Percentiles rank a stretch among this genome's conserved stretches.
Evolutionary conservation across 2,329 filamentous ascomycete genomes (phyloP).

Genomic region (Aspergillus luchuensis): DNA sequence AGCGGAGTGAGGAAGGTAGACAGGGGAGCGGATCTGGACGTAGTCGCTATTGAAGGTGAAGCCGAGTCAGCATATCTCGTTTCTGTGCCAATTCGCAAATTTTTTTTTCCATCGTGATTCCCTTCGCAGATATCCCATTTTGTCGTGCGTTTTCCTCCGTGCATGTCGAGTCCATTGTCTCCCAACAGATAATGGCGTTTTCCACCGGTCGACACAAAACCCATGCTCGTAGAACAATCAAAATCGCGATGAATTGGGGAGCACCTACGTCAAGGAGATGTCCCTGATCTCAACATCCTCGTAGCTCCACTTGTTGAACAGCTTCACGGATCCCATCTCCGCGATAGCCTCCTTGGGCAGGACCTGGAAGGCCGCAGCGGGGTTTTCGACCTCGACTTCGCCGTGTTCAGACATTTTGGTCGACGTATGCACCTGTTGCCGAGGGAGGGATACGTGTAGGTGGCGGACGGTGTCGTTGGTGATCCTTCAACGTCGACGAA

Average conservation of each 20-base stretch:
- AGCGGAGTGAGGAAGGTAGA: slow-evolving; percentile 98
- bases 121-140: slow-evolving; percentile 10
- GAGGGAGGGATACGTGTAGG: slow-evolving; percentile 43
- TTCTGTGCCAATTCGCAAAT: neutral
- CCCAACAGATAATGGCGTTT: slow-evolving; percentile 13
- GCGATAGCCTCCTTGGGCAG: slow-evolving; percentile 90
- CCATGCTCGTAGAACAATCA: slow-evolving; percentile 19
- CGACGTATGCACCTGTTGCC: slow-evolving; percentile 43
- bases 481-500: slow-evolving; percentile 35
- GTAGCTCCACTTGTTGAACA: slow-evolving; percentile 98
- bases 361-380: slow-evolving; percentile 68
- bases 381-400: slow-evolving; percentile 89
- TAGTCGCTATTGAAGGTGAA: slow-evolving; percentile 73
- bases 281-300: slow-evolving; percentile 99
- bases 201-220: neutral
- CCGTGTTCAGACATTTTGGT: slow-evolving; percentile 87
- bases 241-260: slow-evolving; percentile 32
- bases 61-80: slow-evolving; percentile 35
- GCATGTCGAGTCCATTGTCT: slow-evolving; percentile 13
- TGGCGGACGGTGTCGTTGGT: slow-evolving; percentile 43
- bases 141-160: slow-evolving; percentile 9
- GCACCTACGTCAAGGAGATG: slow-evolving; percentile 96
- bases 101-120: slow-evolving; percentile 1
- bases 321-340: slow-evolving; percentile 90
- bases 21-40: slow-evolving; percentile 98